Evolutionary conservation across 2,329 filamentous ascomycete species (phyloP), one percentile per base, ranked within the genome.

Genomic region (Ophiocordyceps camponoti-saundersi): DNA sequence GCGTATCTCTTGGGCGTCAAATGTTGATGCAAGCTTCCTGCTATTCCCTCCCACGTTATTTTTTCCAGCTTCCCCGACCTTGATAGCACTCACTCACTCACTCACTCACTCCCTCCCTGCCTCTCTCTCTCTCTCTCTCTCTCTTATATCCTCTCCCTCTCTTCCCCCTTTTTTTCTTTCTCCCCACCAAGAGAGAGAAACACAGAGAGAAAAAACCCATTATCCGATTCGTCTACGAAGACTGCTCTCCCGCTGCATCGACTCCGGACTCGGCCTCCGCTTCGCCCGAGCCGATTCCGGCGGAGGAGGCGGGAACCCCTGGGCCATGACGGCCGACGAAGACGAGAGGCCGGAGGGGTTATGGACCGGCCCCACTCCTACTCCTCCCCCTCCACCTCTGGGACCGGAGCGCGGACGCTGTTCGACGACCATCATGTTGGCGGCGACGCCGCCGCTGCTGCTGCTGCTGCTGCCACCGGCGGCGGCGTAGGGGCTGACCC

Each of bases 401-500:
- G 32, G 32, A n/a, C 32, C 32, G 32, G 32, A 36, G 32, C 32
- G 32, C 2, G 32, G 32, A 15, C 32, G 32, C 12, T 36, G 32
- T n/a, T 36, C 23, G 32, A 16, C 6, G 32, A n/a, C 16, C 13
- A 2, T 15, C 13, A 13, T 36, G 32, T 10, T 16, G 32, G n/a
- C 13, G 30, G 30, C 16, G 30, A 34, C 16, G 30, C 11, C 16
- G 30, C 3, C 11, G 7, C 11, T 12, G 30, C 11, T 34, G 30
- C 11, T 34, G 30, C 3, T 34, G 30, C 30, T 34, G 30, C 11
- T 34, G n/a, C n/a, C n/a, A n/a, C 54, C 51, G 5, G 73, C 72
- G n/a, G 72, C 73, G 52, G 65, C 73, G 56, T 80, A 80, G 1
- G 75, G 73, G 51, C 72, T 77, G 30, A 79, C 66, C 13, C 78